Evolutionary conservation across 441 rosid species (phyloP), one percentile per base, ranked within the genome.

Genomic region (Hura crepitans): DNA sequence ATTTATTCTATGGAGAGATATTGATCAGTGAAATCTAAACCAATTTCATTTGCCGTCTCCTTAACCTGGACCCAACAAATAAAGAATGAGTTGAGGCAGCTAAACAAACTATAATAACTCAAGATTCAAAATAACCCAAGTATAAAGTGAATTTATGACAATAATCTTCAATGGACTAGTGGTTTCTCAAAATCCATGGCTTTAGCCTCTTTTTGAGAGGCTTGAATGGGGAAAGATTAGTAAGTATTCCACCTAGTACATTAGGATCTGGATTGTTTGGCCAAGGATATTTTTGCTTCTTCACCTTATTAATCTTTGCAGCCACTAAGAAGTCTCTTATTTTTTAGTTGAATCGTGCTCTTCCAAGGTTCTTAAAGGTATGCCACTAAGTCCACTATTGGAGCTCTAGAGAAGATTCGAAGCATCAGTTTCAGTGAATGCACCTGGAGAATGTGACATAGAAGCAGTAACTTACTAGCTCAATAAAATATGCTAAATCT

Each of bases 131-230:
- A 28, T 18, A 63, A 49, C 13, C 49, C 43, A 20, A 50, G 31
- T 25, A 23, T 17, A 31, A 33, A 54, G 53, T 27, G 17, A 37
- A 56, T 66, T 80, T 82, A 95, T 97, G 66, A 90, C 97, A 1
- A 81, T 75, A 64, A 95, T 92, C 89, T 87, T 89, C 89, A 77
- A 58, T 72, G 86, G 51, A 89, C 75, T 49, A 95, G 99, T 6
- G 97, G 97, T 74, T 77, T 92, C 87, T 95, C 99, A 65, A 95
- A 95, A 57, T 82, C 93, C 84, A 92, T 22, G 93, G 93, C 83
- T 95, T 92, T 3, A 78, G 96, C 77, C 76, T 81, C 80, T 85
- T 85, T 72, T 83, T 89, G 43, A 85, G 66, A 13, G 97, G 99
- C 83, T 95, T 92, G 76, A 92, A 95, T 72, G 68, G 78, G 0